A percentile compares a stretch with the other conserved stretches of the same genome.
Conservation (phyloP, 805 yeast genomes). For the Wickerhamiella qilinensis region DNA sequence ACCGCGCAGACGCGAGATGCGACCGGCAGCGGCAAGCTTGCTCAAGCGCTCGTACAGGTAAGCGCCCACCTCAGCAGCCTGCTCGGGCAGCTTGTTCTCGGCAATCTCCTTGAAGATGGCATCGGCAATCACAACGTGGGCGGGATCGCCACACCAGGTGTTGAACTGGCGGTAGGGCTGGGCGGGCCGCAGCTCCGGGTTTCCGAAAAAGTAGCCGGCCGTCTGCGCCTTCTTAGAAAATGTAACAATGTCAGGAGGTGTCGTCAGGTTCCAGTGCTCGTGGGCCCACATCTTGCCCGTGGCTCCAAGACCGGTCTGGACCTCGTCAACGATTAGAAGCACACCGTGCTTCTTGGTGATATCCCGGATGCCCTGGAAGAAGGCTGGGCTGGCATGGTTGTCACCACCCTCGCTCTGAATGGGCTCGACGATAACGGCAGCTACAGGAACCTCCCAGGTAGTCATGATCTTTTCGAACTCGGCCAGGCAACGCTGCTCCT, state of each 20-base stretch:
- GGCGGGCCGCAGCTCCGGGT: slow-evolving; percentile 57
- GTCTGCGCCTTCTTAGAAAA: slow-evolving; percentile 81
- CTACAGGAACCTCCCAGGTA: slow-evolving; percentile 61
- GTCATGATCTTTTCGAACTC: slow-evolving; percentile 57
- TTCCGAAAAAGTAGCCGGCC: slow-evolving; percentile 73
- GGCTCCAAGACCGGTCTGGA: slow-evolving; percentile 82
- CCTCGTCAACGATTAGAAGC: slow-evolving; percentile 68
- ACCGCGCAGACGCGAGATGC: slow-evolving; percentile 46
- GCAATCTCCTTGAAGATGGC: slow-evolving; percentile 52
- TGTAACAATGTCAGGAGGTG: slow-evolving; percentile 72
- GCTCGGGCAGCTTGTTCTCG: slow-evolving; percentile 40
- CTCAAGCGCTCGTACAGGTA: slow-evolving; percentile 46
- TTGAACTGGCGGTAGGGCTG: slow-evolving; percentile 78
- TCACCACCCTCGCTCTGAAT: slow-evolving; percentile 88
- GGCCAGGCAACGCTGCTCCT: slow-evolving; percentile 62
- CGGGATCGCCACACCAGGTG: slow-evolving; percentile 91
- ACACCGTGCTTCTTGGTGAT: slow-evolving; percentile 55
- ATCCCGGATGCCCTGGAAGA: slow-evolving; percentile 73
- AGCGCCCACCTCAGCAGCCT: slow-evolving; percentile 46
- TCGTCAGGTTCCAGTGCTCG: slow-evolving; percentile 61
- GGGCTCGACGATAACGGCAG: slow-evolving; percentile 83
- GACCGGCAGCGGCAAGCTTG: slow-evolving; percentile 41
- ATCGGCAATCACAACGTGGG: slow-evolving; percentile 59
- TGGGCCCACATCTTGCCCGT: slow-evolving; percentile 81
- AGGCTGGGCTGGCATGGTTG: slow-evolving; percentile 61